Evolutionary conservation across 371 early-diverging fungal species (phyloP), one percentile per base, ranked within the genome.

Genomic region (Syncephalastrum monosporum): DNA sequence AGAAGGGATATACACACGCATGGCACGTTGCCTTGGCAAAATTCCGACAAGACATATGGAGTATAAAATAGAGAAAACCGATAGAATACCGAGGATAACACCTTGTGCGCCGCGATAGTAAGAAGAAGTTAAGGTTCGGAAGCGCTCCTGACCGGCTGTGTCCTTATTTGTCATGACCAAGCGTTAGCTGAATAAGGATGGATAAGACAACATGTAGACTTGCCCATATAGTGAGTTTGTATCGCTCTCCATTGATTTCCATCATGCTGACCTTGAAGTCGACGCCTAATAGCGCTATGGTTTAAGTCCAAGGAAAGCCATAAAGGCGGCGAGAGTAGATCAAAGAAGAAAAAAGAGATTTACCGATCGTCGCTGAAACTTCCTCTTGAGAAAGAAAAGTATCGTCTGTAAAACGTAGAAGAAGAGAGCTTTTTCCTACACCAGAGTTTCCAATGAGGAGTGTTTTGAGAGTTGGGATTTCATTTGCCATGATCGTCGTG

Each of bases 71-170:
- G 8, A 12, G 5, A 10, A 0, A 33, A 14, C 15, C n/a, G 14
- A 50, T 38, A 5, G 14, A 67, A 53, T 81, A 89, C 91, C 96
- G 25, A 99, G 74, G 60, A 99, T 91, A 13, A 99, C 95, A 17
- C 99, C 99, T 72, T 99, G 97, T 4, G 99, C 99, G 16, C 98
- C 99, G 50, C 98, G 87, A 68, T 99, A 99, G 74, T 99, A 99
- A 29, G 94, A 93, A 4, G 96, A 95, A n/a, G 99, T 99, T 50
- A 99, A 84, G 0, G 99, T 98, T 56, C 99, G 82, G 77, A 99
- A 99, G 38, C 99, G 86, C 74, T 99, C 99, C 77, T 99, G 99
- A 13, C 99, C 99, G 6, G 99, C 99, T 1, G 99, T 99, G 72
- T 99, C 99, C 99, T 98, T 84, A 21, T 49, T 45, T 49, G 7